Conservation (phyloP, 1,139 yeast species). For the Sugiyamaella pinicola region DNA sequence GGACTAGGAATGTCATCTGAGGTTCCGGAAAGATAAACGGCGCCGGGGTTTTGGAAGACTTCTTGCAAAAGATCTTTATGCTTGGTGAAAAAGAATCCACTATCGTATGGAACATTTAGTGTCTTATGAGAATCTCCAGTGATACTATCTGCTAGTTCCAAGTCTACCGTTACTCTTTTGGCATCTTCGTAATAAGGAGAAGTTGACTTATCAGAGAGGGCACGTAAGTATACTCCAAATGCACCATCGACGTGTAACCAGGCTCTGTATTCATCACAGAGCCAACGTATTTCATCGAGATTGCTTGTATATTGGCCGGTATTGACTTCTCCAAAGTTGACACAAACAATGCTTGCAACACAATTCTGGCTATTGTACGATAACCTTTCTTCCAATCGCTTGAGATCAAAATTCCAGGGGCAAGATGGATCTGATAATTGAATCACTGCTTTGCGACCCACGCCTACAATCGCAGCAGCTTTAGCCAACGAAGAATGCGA, state of each 20-base stretch:
- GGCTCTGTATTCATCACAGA: conserved; percentile 36
- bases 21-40: conserved; percentile 32
- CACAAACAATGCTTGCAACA: conserved; percentile 31
- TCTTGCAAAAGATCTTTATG: conserved; percentile 23
- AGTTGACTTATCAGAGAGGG: conserved; percentile 20
- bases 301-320: conserved; percentile 34
- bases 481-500: conserved; percentile 35
- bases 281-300: conserved; percentile 26
- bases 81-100: conserved; percentile 34
- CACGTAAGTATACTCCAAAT: conserved; percentile 33
- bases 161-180: conserved; percentile 26
- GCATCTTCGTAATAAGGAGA: conserved; percentile 24
- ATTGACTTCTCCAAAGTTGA: conserved; percentile 37
- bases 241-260: conserved; percentile 40
- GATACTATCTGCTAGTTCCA: conserved; percentile 37
- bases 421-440: conserved; percentile 19
- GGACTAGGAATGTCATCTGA: conserved; percentile 25
- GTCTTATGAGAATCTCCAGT: conserved; percentile 39
- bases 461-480: conserved; percentile 35
- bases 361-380: conserved; percentile 5
- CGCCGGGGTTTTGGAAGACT: conserved; percentile 36
- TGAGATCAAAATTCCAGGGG: conserved; percentile 35
- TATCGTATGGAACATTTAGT: conserved; percentile 38
- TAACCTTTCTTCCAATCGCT: conserved; percentile 26
- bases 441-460: conserved; percentile 32